Conservation (phyloP, 257 asterid genomes). For the Leptodermis oblonga region DNA sequence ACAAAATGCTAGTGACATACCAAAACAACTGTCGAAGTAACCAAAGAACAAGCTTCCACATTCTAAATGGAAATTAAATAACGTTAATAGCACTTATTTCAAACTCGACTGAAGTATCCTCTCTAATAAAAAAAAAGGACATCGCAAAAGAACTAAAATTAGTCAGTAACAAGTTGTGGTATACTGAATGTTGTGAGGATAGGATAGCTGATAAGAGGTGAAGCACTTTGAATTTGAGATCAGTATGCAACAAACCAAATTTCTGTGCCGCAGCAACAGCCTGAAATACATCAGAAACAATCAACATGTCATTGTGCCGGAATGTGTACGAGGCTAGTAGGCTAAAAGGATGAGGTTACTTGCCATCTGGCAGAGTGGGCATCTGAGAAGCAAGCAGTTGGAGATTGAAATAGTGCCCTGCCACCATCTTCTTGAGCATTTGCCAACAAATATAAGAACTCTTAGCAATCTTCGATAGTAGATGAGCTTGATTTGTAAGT, state of each 20-base stretch:
- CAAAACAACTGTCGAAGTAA: background rate
- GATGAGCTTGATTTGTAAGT: slow-evolving; percentile 47
- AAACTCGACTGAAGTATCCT: background rate
- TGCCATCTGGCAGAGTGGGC: slow-evolving; percentile 64
- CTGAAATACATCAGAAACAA: slow-evolving; percentile 29
- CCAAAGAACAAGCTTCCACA: background rate
- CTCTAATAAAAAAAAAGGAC: background rate
- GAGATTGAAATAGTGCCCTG: slow-evolving; percentile 39
- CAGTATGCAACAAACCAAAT: slow-evolving; percentile 66
- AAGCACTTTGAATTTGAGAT: slow-evolving; percentile 80
- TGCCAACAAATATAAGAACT: slow-evolving; percentile 59
- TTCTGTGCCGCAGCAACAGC: slow-evolving; percentile 63
- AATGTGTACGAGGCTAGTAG: background rate
- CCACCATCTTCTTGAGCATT: slow-evolving; percentile 55
- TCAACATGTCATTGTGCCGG: background rate
- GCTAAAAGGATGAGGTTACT: background rate
- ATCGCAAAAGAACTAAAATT: background rate
- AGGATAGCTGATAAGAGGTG: slow-evolving; percentile 63
- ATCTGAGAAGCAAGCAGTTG: slow-evolving; percentile 55
- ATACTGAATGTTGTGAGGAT: slow-evolving; percentile 63
- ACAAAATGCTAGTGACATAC: background rate
- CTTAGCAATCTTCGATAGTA: slow-evolving; percentile 65
- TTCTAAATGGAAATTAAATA: slow-evolving; percentile 1
- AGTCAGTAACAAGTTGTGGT: slow-evolving; percentile 8
- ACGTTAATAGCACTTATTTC: background rate